Percentiles rank a stretch among this genome's conserved stretches.
phyloP scores from a whole-genome alignment of 306 rosid genomes.

The Parietaria judaica region DNA sequence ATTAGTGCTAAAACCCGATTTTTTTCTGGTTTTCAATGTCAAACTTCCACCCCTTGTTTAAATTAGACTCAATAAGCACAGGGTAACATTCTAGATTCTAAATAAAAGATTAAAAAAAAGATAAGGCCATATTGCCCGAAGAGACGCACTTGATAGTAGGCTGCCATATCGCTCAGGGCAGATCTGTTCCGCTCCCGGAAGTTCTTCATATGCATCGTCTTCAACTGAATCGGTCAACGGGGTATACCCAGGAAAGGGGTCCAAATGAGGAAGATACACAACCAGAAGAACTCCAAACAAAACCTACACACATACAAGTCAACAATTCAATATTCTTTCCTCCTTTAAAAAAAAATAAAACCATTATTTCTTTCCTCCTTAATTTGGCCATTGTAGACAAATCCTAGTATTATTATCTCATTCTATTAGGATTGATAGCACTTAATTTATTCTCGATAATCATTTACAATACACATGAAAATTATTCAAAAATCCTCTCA shows the following conservation, averaged over 20 bases:
- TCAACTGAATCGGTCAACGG: slow-evolving; percentile 52
- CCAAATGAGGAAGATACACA: slow-evolving; percentile 65
- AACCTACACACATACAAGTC: slow-evolving; percentile 41
- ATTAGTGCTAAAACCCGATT: too few species aligned
- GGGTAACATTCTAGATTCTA: slow-evolving; percentile 5
- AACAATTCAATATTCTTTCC: too few species aligned
- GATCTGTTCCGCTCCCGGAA: slow-evolving; percentile 71
- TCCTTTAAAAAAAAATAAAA: too few species aligned
- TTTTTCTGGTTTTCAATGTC: too few species aligned
- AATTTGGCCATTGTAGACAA: too few species aligned
- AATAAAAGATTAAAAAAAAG: neutral
- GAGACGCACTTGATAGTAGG: slow-evolving; percentile 66
- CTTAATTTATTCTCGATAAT: too few species aligned
- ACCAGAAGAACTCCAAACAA: slow-evolving; percentile 75
- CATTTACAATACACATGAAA: too few species aligned
- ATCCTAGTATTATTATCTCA: too few species aligned
- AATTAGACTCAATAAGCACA: slow-evolving; percentile 2
- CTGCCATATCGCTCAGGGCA: slow-evolving; percentile 69
- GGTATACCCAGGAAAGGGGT: slow-evolving; percentile 74
- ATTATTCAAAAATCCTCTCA: too few species aligned
- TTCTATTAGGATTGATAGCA: too few species aligned
- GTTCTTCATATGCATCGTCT: slow-evolving; percentile 72
- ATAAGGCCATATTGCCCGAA: slow-evolving; percentile 9
- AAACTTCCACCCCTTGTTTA: too few species aligned
- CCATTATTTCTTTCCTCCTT: too few species aligned